Conservation (phyloP, 768 basidiomycete species). For the Lentinula edodes region DNA sequence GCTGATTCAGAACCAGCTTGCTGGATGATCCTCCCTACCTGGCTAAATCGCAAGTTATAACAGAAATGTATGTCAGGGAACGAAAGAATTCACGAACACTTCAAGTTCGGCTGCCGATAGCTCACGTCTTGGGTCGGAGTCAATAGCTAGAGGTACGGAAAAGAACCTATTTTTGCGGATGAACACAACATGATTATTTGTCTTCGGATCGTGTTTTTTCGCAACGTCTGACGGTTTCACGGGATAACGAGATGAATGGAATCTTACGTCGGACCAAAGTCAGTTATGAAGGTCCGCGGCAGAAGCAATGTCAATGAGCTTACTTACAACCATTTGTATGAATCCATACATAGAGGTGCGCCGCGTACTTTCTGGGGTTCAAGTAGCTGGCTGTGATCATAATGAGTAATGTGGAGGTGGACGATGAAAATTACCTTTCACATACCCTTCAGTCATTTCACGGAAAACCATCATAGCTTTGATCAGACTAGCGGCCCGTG, state of each 20-base stretch:
- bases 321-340: conserved; percentile 89
- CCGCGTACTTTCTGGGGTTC: conserved; percentile 85
- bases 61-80: not conserved
- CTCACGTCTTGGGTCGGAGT: conserved; percentile 49
- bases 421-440: conserved; percentile 1
- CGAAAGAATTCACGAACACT: conserved; percentile 31
- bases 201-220: conserved; percentile 65
- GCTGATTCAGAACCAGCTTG: conserved; percentile 44
- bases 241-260: conserved; percentile 92
- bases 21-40: conserved; percentile 65
- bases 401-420: not conserved
- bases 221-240: conserved; percentile 79
- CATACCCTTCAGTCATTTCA: conserved; percentile 74
- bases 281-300: not conserved
- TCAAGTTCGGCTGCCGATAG: conserved; percentile 81
- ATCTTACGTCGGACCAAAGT: conserved; percentile 36
- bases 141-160: conserved; percentile 64
- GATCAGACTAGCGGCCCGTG: conserved; percentile 75
- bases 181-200: conserved; percentile 86
- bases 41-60: conserved; percentile 27
- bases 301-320: not conserved
- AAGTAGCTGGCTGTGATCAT: conserved; percentile 50
- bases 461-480: conserved; percentile 86
- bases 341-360: conserved; percentile 80
- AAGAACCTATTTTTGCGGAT: conserved; percentile 90